Evolutionary conservation across 805 yeast species (phyloP), one percentile per base, ranked within the genome.

Genomic region (Candida sphagnicola): DNA sequence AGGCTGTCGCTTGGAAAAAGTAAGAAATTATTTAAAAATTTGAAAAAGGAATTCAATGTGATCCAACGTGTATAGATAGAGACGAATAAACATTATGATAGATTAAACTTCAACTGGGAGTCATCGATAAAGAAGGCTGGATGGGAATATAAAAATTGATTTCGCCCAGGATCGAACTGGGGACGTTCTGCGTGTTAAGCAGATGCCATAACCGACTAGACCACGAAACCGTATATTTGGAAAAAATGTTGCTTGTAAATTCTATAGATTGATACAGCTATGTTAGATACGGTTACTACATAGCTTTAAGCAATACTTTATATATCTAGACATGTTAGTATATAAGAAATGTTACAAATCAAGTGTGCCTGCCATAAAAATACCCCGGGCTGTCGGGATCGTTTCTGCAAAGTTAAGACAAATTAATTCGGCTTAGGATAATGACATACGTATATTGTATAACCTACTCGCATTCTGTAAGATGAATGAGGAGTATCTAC

Each of bases 101-200:
- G 24, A n/a, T n/a, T n/a, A n/a, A 21, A 21, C 8, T 6, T 21
- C 10, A 6, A 21, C 24, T 21, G 24, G 6, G 10, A 10, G 24
- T 21, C 24, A 6, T 10, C 6, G 6, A 21, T 21, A 21, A 21
- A 21, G 10, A 6, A 10, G 6, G 6, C 24, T 21, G 6, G 6
- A 26, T 8, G 29, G 5, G 29, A n/a, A 23, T 21, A 16, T 64
- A 69, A 71, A 61, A 61, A 58, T 49, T 89, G 96, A 89, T 84
- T 86, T 82, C 85, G 88, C 97, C 97, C 97, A 90, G 97, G 97
- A 88, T 91, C 97, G 97, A 91, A 91, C 97, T 89, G 97, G 97
- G 96, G 97, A 91, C 97, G 89, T 86, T 86, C 93, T 88, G 96
- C 96, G 96, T 90, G 97, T 89, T 88, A 90, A 87, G 96, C 96